Conservation (phyloP, 768 basidiomycete genomes). For the Mycena chlorophos region DNA sequence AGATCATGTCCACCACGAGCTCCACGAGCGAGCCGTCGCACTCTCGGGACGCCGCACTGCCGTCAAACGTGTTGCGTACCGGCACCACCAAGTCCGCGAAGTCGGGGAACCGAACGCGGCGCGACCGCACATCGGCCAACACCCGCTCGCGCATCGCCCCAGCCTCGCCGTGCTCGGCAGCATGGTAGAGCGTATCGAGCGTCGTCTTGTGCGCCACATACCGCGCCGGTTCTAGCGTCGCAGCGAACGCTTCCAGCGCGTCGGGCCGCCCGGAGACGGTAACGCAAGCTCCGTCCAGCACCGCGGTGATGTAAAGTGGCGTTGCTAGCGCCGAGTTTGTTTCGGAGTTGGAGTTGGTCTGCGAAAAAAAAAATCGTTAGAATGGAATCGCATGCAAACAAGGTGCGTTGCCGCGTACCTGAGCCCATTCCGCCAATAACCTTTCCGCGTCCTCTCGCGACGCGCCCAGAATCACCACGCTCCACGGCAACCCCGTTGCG, state of each 20-base stretch:
- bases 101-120: conserved; percentile 52
- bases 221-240: conserved; percentile 34
- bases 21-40: conserved; percentile 35
- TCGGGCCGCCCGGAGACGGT: conserved; percentile 63
- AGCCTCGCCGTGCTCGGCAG: conserved; percentile 29
- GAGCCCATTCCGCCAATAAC: conserved; percentile 3
- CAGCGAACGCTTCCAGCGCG: conserved; percentile 44
- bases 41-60: conserved; percentile 33
- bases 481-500: conserved; percentile 43
- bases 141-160: conserved; percentile 39
- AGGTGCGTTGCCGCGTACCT: conserved; percentile 8
- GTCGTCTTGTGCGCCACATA: conserved; percentile 44
- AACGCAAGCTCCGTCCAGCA: conserved; percentile 46
- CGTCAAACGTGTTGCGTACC: conserved; percentile 48
- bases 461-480: conserved; percentile 40
- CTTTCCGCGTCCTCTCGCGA: conserved; percentile 24
- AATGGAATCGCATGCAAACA: neutral
- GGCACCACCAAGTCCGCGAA: conserved; percentile 48
- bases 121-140: conserved; percentile 42
- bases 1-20: conserved; percentile 48
- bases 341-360: neutral
- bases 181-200: conserved; percentile 57
- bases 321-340: neutral
- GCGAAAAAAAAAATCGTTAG: neutral
- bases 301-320: conserved; percentile 49